Evolutionary conservation across 305 asterid species (phyloP).

Genomic region (Ruellia speciosa): DNA sequence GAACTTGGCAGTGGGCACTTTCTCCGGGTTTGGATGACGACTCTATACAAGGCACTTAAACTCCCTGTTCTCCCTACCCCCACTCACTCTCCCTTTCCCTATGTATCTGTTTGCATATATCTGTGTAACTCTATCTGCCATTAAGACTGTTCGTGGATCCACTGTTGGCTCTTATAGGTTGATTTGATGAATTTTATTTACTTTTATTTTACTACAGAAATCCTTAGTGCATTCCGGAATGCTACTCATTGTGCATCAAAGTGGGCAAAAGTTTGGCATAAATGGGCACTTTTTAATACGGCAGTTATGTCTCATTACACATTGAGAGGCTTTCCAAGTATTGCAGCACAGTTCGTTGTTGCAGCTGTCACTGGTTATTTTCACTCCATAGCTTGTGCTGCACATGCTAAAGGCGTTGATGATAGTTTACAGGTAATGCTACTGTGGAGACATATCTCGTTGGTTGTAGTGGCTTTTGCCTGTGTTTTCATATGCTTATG

Average conservation of each 20-base stretch:
- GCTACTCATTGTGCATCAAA: slow-evolving; percentile 83
- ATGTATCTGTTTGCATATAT: not conserved
- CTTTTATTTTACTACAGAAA: slow-evolving; percentile 46
- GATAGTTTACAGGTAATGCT: slow-evolving; percentile 81
- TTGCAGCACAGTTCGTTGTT: slow-evolving; percentile 80
- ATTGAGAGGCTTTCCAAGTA: slow-evolving; percentile 52
- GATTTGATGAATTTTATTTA: not conserved
- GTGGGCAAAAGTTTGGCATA: slow-evolving; percentile 99
- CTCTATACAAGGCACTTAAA: slow-evolving; percentile 61
- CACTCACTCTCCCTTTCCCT: not conserved
- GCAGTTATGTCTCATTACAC: slow-evolving; percentile 99
- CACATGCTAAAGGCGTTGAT: slow-evolving; percentile 97
- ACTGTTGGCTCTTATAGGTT: not conserved
- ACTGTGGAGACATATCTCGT: slow-evolving; percentile 11
- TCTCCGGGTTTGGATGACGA: slow-evolving; percentile 88
- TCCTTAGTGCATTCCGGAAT: slow-evolving; percentile 70
- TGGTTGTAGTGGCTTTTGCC: not conserved
- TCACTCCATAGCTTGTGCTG: slow-evolving; percentile 96
- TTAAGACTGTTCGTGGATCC: slow-evolving; percentile 14
- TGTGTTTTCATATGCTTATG: not conserved
- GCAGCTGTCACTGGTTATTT: slow-evolving; percentile 98
- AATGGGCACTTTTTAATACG: slow-evolving; percentile 96
- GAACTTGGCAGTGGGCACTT: slow-evolving; percentile 94
- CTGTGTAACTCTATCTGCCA: not conserved
- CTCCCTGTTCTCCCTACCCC: not conserved